Conservation (phyloP, 73 alveolate species). For the Durusdinium trenchii region DNA sequence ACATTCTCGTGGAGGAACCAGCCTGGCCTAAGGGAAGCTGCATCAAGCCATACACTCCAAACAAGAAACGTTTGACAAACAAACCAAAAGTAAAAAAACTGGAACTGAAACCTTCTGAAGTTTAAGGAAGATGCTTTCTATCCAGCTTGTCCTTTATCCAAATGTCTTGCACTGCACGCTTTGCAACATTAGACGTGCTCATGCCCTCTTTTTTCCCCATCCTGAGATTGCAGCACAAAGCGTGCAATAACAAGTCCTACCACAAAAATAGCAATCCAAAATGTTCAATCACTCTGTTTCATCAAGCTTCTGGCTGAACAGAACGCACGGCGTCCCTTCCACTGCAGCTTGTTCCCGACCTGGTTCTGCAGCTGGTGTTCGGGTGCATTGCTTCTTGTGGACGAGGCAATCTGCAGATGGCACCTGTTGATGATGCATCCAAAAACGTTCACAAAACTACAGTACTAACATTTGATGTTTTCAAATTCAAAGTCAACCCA, state of each 20-base stretch:
- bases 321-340: neutral
- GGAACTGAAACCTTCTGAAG: no score
- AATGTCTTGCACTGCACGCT: neutral
- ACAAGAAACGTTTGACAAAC: no score
- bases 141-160: slow-evolving; percentile 30
- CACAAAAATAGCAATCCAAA: neutral
- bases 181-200: neutral
- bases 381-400: neutral
- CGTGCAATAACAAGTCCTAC: neutral
- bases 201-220: slow-evolving; percentile 40
- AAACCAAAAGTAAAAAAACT: no score
- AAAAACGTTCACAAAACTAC: no score
- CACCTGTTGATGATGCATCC: neutral
- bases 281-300: neutral
- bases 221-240: neutral
- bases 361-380: neutral
- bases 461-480: neutral
- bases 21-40: neutral
- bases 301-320: neutral
- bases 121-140: neutral
- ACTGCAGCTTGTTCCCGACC: neutral
- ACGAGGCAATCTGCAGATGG: neutral
- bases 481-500: neutral
- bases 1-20: slow-evolving; percentile 58
- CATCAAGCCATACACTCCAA: no score